Base-by-base conservation (phyloP, 345 rosid genomes). In the Populus deltoides region DNA sequence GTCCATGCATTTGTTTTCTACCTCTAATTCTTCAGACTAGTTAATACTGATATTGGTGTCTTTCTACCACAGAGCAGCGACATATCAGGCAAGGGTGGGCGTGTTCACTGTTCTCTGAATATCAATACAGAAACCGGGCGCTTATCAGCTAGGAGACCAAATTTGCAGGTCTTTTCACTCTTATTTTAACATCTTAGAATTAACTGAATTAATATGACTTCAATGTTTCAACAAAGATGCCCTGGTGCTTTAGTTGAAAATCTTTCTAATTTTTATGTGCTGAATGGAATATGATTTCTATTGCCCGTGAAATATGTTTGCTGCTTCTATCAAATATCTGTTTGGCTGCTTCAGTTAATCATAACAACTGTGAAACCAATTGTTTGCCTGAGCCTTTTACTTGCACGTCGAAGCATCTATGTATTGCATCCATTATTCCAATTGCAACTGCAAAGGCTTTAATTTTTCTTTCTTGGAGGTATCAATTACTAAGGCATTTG, bases 101-200 rank as follows among this genome's bases (percentile, higher is more conserved):
- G 94, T 31, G 90, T 96, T 75, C 99, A 96, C 84, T 93, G 99
- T 84, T 96, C 99, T 75, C 83, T 96, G 75, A 96, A 96, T 83
- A 96, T 96, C 86, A 96, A 96, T 79, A 96, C 98, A 33, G 98
- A 93, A 87, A 96, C 99, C 16, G 98, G 99, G 68, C 93, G 97
- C n/a, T 88, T 96, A 81, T 96, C 99, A 70, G 99, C 99, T 62
- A 92, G 99, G 86, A 91, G 98, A 79, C 99, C 98, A 69, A 93
- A 90, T 86, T 90, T 96, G 85, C 98, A 96, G 94, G 98, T 96
- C 77, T 9, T 96, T 93, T 49, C 71, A 62, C 68, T 72, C 59
- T 70, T 68, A 71, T 61, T 36, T 13, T 18, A 67, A 33, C 11
- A 18, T 8, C n/a, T 66, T 66, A 17, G 39, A 66, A 27, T 66